These are phyloP conservation scores for Zygosaccharomyces kombuchaensis DNA, from an alignment of 805 yeast species.

Conservation along the genomic window DNA sequence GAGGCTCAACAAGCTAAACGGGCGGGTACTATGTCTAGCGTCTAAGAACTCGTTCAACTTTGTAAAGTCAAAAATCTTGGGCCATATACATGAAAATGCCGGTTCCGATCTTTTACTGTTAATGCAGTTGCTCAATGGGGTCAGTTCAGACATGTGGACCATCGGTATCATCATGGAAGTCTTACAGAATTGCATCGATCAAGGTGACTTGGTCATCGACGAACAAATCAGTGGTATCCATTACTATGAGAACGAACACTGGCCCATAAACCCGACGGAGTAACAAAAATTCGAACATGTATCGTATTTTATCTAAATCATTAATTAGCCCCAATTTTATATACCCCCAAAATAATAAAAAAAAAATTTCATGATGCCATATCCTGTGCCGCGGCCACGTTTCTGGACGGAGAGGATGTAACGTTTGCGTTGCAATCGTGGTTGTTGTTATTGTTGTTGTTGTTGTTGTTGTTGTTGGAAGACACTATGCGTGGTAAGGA, in stretches of 20 bases:
- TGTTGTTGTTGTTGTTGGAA: conserved; percentile 16
- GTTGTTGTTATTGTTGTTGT: conserved; percentile 7
- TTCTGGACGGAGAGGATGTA: conserved; percentile 18
- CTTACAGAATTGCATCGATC: conserved; percentile 51
- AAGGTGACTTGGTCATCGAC: conserved; percentile 60
- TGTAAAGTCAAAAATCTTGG: conserved; percentile 27
- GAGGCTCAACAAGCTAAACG: conserved; percentile 36
- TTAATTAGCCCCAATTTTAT: neutral
- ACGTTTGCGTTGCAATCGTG: conserved; percentile 10
- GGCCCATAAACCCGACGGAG: conserved; percentile 14
- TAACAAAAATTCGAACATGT: neutral
- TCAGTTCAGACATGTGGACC: conserved; percentile 54
- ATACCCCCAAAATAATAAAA: neutral
- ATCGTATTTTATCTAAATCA: neutral
- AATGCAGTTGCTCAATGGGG: conserved; percentile 25
- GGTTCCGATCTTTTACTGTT: conserved; percentile 32
- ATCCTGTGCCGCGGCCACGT: conserved; percentile 6
- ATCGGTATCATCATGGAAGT: conserved; percentile 62
- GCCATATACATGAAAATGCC: conserved; percentile 21
- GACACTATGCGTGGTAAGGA: conserved; percentile 57
- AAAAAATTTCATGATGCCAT: conserved; percentile 2
- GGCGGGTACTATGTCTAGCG: conserved; percentile 35
- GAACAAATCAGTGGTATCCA: conserved; percentile 62
- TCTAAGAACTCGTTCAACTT: conserved; percentile 31
- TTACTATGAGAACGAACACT: conserved; percentile 49